Percentiles rank a stretch among this genome's conserved stretches.
Evolutionary conservation across 2,329 filamentous ascomycete species (phyloP).

Genomic region (Proliferodiscus dingleyae): DNA sequence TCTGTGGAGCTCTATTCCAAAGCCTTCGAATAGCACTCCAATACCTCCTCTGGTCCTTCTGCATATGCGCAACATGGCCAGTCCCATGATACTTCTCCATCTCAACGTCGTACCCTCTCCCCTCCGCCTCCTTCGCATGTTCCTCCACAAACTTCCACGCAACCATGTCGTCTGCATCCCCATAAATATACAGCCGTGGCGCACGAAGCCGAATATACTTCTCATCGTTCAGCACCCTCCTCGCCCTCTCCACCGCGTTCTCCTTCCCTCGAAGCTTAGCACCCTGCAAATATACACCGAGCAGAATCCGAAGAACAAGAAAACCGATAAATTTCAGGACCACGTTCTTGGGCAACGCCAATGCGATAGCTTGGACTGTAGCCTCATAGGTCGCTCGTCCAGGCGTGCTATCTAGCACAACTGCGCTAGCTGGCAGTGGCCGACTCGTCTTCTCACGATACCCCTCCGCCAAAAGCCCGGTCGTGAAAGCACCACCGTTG

Average conservation of each 20-base stretch:
- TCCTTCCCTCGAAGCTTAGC: slow-evolving; percentile 6
- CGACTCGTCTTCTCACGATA: slow-evolving; percentile 33
- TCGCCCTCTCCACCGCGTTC: slow-evolving; percentile 13
- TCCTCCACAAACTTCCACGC: slow-evolving; percentile 24
- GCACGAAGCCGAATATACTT: slow-evolving; percentile 13
- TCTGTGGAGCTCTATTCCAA: slow-evolving; percentile 16
- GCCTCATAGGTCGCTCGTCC: slow-evolving; percentile 28
- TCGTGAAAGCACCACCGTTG: slow-evolving; percentile 42
- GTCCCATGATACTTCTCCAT: slow-evolving; percentile 20
- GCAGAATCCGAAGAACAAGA: slow-evolving; percentile 9
- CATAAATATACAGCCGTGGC: slow-evolving; percentile 26
- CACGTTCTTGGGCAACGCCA: slow-evolving; percentile 24
- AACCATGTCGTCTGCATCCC: slow-evolving; percentile 25
- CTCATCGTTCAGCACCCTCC: slow-evolving; percentile 22
- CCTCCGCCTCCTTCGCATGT: slow-evolving; percentile 23
- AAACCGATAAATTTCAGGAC: slow-evolving; percentile 12
- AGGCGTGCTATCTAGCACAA: slow-evolving; percentile 43
- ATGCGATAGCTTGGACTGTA: slow-evolving; percentile 19
- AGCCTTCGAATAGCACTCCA: slow-evolving; percentile 21
- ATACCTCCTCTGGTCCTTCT: slow-evolving; percentile 20
- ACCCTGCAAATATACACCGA: slow-evolving; percentile 2
- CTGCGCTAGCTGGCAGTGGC: slow-evolving; percentile 34
- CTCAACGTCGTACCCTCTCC: slow-evolving; percentile 15
- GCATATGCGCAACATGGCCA: slow-evolving; percentile 23
- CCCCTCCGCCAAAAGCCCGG: slow-evolving; percentile 34